These are phyloP conservation scores for Clonostachys sp. DNA, from an alignment of 2,329 filamentous ascomycete genomes.

Conservation along the genomic window DNA sequence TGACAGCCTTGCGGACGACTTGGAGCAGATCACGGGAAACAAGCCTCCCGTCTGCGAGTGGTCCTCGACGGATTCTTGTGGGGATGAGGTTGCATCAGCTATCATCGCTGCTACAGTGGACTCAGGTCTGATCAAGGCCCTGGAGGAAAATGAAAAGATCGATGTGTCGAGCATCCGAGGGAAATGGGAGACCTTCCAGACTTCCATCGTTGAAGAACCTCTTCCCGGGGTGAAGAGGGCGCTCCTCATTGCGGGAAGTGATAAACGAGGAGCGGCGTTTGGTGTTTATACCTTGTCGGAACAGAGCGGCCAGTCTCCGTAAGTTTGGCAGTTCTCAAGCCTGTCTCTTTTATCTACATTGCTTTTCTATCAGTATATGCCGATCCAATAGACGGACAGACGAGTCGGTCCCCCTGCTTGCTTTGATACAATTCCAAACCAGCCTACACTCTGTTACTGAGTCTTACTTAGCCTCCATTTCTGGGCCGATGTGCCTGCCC, in stretches of 20 bases:
- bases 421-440: too few species aligned
- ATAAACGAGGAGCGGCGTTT: slow-evolving; percentile 62
- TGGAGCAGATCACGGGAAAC: not conserved
- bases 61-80: too few species aligned
- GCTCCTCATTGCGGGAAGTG: slow-evolving; percentile 63
- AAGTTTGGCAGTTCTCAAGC: slow-evolving; percentile 40
- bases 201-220: slow-evolving; percentile 51
- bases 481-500: slow-evolving; percentile 58
- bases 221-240: slow-evolving; percentile 51
- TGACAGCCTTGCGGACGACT: not conserved
- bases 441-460: too few species aligned
- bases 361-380: not conserved
- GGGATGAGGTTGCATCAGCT: not conserved
- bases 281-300: slow-evolving; percentile 68
- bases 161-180: slow-evolving; percentile 53
- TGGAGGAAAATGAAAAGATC: slow-evolving; percentile 52
- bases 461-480: slow-evolving; percentile 43
- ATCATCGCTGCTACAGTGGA: slow-evolving; percentile 68
- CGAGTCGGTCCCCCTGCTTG: too few species aligned
- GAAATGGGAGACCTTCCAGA: slow-evolving; percentile 67
- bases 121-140: slow-evolving; percentile 54
- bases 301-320: slow-evolving; percentile 55
- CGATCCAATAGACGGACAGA: not conserved
- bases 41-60: not conserved
- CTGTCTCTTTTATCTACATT: not conserved